Base-by-base conservation (phyloP, 1,284 basidiomycete genomes). In the Trichosporon inkin region DNA sequence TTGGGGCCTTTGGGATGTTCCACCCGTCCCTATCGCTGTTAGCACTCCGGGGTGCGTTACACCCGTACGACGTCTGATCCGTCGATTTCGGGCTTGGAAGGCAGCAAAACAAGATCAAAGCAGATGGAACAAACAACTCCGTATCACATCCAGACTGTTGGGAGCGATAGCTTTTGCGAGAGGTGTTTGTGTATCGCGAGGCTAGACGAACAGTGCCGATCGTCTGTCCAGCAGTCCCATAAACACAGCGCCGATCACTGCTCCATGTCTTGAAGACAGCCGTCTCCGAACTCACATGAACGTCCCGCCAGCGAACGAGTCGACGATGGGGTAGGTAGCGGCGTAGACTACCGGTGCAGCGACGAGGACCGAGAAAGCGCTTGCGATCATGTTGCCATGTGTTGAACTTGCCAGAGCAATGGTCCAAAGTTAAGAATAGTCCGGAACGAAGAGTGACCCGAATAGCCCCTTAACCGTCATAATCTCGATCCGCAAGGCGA, bases 1-100 rank as follows among this genome's bases (percentile, higher is more conserved):
- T 49, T 22, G 24, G 44, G 2, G 44, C 22, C 8, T 22, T 49
- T 7, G 68, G 68, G 38, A 51, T 63, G 47, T 52, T 47, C 61
- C 65, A 71, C 2, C 71, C 71, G 28, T 70, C 63, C n/a, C 68
- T 70, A 57, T 17, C 1, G 17, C 10, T 17, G 6, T 24, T 14
- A 2, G 22, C 44, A n/a, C 24, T 16, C 10, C n/a, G 28, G 44
- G 44, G 13, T 49, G 44, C 24, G 44, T 32, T 5, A 38, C 36
- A 22, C 24, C 24, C 22, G 22, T 32, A 14, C 24, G 53, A n/a
- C 13, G 5, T 8, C 24, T 24, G 24, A 17, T 32, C 28, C 28
- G 28, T 8, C 28, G 8, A 32, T 5, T 32, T 32, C 28, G 28
- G 5, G 4, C 5, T 32, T 13, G 39, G 1, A 14, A 44, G 22